phyloP scores from a whole-genome alignment of 2,329 filamentous ascomycete species.

The Penicillium brasilianum region DNA sequence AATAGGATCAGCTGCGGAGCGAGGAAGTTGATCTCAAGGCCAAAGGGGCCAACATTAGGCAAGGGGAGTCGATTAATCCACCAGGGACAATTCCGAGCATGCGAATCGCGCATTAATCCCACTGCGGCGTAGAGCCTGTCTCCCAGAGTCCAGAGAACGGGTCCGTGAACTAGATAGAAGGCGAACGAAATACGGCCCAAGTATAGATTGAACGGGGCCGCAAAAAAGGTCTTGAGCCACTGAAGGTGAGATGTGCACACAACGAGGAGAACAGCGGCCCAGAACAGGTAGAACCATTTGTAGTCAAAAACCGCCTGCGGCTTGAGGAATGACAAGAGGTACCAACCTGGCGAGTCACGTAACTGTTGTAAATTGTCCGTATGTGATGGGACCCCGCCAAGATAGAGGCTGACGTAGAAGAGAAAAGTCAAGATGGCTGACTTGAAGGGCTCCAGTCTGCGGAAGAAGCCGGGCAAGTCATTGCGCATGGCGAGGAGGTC shows the following conservation, averaged over 20 bases:
- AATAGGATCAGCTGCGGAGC: neutral
- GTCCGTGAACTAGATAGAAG: neutral
- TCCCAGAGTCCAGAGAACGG: neutral
- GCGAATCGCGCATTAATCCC: neutral
- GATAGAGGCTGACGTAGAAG: constrained; percentile 50
- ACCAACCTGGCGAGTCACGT: constrained; percentile 63
- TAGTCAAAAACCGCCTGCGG: constrained; percentile 69
- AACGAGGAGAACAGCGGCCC: neutral
- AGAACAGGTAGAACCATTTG: constrained; percentile 54
- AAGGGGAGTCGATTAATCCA: neutral
- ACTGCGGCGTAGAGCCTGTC: neutral
- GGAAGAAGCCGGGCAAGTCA: constrained; percentile 57
- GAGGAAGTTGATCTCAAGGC: neutral
- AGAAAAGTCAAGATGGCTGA: constrained; percentile 44
- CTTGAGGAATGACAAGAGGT: constrained; percentile 64
- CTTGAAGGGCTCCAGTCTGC: constrained; percentile 55
- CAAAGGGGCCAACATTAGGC: neutral
- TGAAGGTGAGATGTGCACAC: neutral
- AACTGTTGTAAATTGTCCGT: constrained; percentile 54
- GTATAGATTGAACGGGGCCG: neutral
- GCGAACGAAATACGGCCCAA: neutral
- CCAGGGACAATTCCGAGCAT: neutral
- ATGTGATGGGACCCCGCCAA: neutral
- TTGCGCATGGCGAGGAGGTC: constrained; percentile 59
- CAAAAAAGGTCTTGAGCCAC: neutral